Evolutionary conservation across 805 yeast genomes (phyloP), one percentile per base, ranked within the genome.

Genomic region (Hanseniaspora meyeri): DNA sequence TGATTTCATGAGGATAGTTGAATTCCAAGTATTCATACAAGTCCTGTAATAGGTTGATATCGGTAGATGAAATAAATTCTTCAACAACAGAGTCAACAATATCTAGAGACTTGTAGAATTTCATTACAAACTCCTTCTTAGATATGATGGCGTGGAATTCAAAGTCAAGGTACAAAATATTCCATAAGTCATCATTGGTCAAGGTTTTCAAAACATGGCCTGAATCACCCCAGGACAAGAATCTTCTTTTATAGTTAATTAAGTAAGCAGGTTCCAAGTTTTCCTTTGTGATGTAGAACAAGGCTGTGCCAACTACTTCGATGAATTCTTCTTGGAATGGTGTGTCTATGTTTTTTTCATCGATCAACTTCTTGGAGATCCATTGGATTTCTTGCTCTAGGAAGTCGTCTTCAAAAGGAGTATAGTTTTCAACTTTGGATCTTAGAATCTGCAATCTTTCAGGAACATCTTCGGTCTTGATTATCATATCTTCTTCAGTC

Each of bases 201-300:
- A 50, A 38, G 70, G 85, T 95, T 55, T 74, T 78, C 57, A 86
- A 71, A 1, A 74, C 72, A 32, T 70, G 68, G 12, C 73, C 78
- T 24, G 69, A 73, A 51, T 72, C 72, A 58, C 72, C 73, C 11
- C 76, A 71, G 2, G 68, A 66, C 34, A 79, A 79, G 66, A 86
- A 88, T 69, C 93, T 97, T 70, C 95, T 86, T 68, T 97, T 85
- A 66, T 89, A 95, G 29, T 89, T 85, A 86, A 95, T 89, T 59
- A 93, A 89, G 64, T 89, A 87, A 11, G 98, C 97, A 5, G 91
- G 96, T 67, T 93, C 98, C 60, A 85, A 76, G 58, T 82, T 77
- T 50, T 90, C 95, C 62, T 80, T 81, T 14, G 89, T 76, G 34
- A 93, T 72, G 61, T 81, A 89, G 65, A 75, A 86, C 64, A 78